Percentiles rank a stretch among this genome's conserved stretches.
Conservation (phyloP, 2,329 filamentous ascomycete species). For the Mycosphaerella sp. region DNA sequence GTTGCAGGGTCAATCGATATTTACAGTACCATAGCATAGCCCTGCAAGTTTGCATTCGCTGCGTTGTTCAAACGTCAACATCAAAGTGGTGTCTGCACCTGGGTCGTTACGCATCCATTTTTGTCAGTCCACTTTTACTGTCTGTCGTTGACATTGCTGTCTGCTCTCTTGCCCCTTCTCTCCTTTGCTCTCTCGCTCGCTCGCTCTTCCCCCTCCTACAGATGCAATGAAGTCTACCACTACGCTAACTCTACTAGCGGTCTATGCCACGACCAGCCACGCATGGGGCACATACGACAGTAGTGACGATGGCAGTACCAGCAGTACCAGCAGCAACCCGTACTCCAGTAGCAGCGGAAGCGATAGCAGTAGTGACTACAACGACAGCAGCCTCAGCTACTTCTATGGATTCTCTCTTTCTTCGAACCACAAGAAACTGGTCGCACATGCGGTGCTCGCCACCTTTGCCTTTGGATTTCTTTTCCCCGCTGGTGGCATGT, state of each 20-base stretch:
- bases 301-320: constrained; percentile 10
- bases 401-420: constrained; percentile 13
- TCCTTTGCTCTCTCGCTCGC: no score
- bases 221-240: constrained; percentile 1
- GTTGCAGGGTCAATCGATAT: not conserved
- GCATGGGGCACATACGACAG: constrained; percentile 15
- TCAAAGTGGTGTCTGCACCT: not conserved
- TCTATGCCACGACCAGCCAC: not conserved
- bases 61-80: not conserved
- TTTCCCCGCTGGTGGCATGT: constrained; percentile 43
- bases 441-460: constrained; percentile 42
- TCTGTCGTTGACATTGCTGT: not conserved
- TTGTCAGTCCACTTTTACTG: not conserved
- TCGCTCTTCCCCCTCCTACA: not conserved
- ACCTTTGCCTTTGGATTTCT: constrained; percentile 43
- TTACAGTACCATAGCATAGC: not conserved
- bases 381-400: constrained; percentile 9
- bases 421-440: constrained; percentile 33
- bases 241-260: constrained; percentile 6
- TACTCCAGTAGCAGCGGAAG: constrained; percentile 10
- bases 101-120: not conserved
- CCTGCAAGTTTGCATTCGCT: not conserved
- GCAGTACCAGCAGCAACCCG: constrained; percentile 1
- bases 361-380: constrained; percentile 8
- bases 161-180: not conserved